A percentile compares a stretch with the other conserved stretches of the same genome.
These are phyloP conservation scores for Tricladium varicosporioides DNA, from an alignment of 2,329 filamentous ascomycete species.

Conservation along the genomic window DNA sequence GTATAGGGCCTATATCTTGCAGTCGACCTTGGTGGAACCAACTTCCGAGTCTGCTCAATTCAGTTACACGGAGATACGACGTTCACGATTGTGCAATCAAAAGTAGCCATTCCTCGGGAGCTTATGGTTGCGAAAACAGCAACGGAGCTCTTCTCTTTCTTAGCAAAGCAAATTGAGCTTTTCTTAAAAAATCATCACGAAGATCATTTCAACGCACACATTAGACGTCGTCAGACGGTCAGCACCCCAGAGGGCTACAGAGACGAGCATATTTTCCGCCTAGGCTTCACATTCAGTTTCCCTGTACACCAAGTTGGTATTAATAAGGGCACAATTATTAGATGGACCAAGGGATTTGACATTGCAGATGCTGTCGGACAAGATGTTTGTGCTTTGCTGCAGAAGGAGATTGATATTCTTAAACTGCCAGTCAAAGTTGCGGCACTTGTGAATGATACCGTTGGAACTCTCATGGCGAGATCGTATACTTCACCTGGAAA, in stretches of 20 bases:
- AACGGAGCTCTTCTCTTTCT: slow-evolving; percentile 84
- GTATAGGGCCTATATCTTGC: slow-evolving; percentile 82
- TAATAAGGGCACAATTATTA: slow-evolving; percentile 89
- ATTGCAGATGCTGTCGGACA: slow-evolving; percentile 92
- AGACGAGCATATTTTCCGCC: slow-evolving; percentile 79
- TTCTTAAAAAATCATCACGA: slow-evolving; percentile 87
- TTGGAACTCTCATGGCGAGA: slow-evolving; percentile 95
- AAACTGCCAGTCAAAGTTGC: slow-evolving; percentile 90
- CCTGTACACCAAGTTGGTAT: slow-evolving; percentile 92
- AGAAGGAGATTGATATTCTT: slow-evolving; percentile 84
- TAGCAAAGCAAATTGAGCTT: slow-evolving; percentile 86
- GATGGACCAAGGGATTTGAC: slow-evolving; percentile 99
- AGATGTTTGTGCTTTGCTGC: slow-evolving; percentile 88
- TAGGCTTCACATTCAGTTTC: slow-evolving; percentile 99
- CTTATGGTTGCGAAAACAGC: slow-evolving; percentile 88
- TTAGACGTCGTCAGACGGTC: slow-evolving; percentile 60
- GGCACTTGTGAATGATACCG: slow-evolving; percentile 94
- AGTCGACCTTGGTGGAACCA: slow-evolving; percentile 96
- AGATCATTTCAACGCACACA: slow-evolving; percentile 76
- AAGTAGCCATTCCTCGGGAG: slow-evolving; percentile 84
- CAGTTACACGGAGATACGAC: slow-evolving; percentile 91
- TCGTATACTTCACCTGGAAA: slow-evolving; percentile 92
- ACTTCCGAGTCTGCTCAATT: slow-evolving; percentile 96
- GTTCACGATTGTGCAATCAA: slow-evolving; percentile 89
- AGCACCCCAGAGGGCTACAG: slow-evolving; percentile 57